phyloP scores from a whole-genome alignment of 768 basidiomycete species.

The Termitomyces sp. region DNA sequence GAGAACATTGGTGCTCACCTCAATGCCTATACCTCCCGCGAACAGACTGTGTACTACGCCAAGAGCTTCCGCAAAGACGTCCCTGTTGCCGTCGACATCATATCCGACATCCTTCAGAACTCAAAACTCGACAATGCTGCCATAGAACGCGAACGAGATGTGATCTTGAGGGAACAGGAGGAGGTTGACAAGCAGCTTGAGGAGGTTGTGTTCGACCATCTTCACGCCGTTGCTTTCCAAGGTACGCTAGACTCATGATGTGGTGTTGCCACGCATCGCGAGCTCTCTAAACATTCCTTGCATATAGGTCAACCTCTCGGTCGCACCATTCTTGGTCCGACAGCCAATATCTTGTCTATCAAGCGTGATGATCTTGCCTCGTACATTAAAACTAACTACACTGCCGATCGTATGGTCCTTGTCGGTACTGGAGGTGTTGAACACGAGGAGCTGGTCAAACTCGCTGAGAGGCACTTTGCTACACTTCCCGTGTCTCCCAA shows the following conservation, averaged over 20 bases:
- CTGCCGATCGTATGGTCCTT: slow-evolving; percentile 97
- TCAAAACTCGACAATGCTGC: slow-evolving; percentile 85
- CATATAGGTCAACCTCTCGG: slow-evolving; percentile 89
- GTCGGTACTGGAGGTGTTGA: slow-evolving; percentile 96
- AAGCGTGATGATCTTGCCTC: slow-evolving; percentile 79
- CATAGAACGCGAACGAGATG: slow-evolving; percentile 93
- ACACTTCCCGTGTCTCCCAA: slow-evolving; percentile 79
- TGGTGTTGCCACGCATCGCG: neutral
- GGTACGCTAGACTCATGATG: slow-evolving; percentile 41
- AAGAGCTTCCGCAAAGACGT: slow-evolving; percentile 98
- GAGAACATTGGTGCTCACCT: slow-evolving; percentile 97
- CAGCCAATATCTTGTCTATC: slow-evolving; percentile 93
- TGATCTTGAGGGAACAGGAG: slow-evolving; percentile 95
- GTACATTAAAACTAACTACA: slow-evolving; percentile 98
- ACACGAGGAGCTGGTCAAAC: slow-evolving; percentile 87
- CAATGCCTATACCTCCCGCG: slow-evolving; percentile 97
- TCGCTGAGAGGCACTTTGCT: slow-evolving; percentile 92
- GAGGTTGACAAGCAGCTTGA: slow-evolving; percentile 98
- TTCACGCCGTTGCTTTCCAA: slow-evolving; percentile 96
- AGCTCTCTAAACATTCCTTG: neutral
- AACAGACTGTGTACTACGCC: slow-evolving; percentile 99
- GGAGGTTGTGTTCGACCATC: slow-evolving; percentile 98
- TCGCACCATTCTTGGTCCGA: slow-evolving; percentile 95
- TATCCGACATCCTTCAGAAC: slow-evolving; percentile 96
- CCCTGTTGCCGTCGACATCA: slow-evolving; percentile 86